phyloP scores from a whole-genome alignment of 768 basidiomycete species.

The Clavulina sp. region DNA sequence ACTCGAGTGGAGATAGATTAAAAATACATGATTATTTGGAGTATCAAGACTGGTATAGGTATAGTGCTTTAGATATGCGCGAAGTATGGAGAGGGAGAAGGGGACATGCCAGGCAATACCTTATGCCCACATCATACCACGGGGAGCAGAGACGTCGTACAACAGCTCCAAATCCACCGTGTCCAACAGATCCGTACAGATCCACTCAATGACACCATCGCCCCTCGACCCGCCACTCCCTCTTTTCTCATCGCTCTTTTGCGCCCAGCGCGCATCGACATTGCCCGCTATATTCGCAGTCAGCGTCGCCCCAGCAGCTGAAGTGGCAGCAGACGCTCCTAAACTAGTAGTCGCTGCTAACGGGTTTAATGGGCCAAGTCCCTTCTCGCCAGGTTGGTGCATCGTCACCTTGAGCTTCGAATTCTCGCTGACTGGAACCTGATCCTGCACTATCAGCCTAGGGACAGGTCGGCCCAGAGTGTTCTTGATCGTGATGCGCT shows the following conservation, averaged over 20 bases:
- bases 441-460: conserved; percentile 5
- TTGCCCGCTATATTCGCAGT: conserved; percentile 28
- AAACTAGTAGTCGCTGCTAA: background rate
- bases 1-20: too few relatives aligned
- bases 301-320: conserved; percentile 25
- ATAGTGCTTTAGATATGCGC: too few relatives aligned
- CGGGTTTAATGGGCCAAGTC: background rate
- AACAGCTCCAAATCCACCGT: conserved; percentile 28
- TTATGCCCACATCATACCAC: conserved; percentile 13
- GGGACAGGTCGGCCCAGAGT: background rate
- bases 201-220: conserved; percentile 42
- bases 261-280: conserved; percentile 19
- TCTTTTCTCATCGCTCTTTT: conserved; percentile 14
- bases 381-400: conserved; percentile 16
- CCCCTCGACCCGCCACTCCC: conserved; percentile 5
- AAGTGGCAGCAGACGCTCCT: background rate
- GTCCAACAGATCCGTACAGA: conserved; percentile 25
- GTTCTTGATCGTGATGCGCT: conserved; percentile 11
- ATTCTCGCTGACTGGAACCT: conserved; percentile 13
- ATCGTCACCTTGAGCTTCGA: conserved; percentile 17
- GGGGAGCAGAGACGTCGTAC: conserved; percentile 36
- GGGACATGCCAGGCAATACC: too few relatives aligned
- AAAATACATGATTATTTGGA: too few relatives aligned
- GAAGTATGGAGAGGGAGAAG: too few relatives aligned
- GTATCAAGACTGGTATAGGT: too few relatives aligned